phyloP scores from a whole-genome alignment of 2,329 filamentous ascomycete species.

The Dryadomyces quercivorus region DNA sequence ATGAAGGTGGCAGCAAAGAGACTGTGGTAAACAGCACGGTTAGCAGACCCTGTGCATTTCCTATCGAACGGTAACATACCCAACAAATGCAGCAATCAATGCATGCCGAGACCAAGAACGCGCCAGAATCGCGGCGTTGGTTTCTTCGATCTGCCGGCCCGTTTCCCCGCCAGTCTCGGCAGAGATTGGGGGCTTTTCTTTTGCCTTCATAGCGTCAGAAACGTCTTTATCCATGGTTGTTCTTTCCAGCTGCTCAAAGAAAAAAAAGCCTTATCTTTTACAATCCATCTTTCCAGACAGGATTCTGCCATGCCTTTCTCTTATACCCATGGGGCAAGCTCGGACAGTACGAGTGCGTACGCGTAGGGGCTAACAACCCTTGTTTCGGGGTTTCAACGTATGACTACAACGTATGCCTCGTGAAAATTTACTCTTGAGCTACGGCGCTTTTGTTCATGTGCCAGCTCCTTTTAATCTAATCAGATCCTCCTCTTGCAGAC shows the following conservation, averaged over 20 bases:
- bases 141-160: not conserved
- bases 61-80: not conserved
- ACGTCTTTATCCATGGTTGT: too few species aligned
- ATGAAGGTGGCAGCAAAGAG: slow-evolving; percentile 20
- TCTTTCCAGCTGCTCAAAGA: too few species aligned
- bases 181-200: not conserved
- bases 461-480: not conserved
- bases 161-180: not conserved
- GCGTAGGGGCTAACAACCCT: too few species aligned
- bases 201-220: not conserved
- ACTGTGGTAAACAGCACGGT: slow-evolving; percentile 13
- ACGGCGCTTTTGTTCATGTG: not conserved
- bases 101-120: slow-evolving; percentile 3
- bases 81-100: not conserved
- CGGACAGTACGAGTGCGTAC: too few species aligned
- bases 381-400: too few species aligned
- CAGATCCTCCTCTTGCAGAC: not conserved
- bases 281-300: too few species aligned
- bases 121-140: slow-evolving; percentile 4
- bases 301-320: too few species aligned
- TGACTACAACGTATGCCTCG: not conserved
- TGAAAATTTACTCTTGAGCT: not conserved
- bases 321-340: too few species aligned
- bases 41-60: too few species aligned
- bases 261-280: too few species aligned